Evolutionary conservation across 805 yeast genomes (phyloP), one percentile per base, ranked within the genome.

Genomic region (Wickerhamomyces silvicola): DNA sequence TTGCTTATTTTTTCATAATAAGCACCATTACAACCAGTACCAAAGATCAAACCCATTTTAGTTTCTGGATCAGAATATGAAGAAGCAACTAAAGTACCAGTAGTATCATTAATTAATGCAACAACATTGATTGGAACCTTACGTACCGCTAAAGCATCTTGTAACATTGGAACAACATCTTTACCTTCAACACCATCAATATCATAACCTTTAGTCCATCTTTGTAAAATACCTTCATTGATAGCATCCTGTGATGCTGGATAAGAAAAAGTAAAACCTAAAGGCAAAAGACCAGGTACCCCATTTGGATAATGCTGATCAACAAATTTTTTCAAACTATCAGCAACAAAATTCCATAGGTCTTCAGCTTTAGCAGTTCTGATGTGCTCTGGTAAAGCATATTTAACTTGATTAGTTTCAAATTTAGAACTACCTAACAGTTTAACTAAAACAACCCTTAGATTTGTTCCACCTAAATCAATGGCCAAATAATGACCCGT

Each of bases 191-290:
- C 96, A 38, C 81, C 85, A 38, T 74, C 81, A 48, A 90, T 86
- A 60, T 90, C 95, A 63, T 84, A 90, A 44, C 97, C 98, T 67
- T 90, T 90, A 42, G 97, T 90, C 97, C 97, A 90, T 61, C 90
- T 75, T 69, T 86, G 95, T 55, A 90, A 72, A 35, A 81, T 56
- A 59, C 97, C 98, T 46, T 72, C 68, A 67, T 85, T 81, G 59
- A 90, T 85, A 39, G 82, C 81, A 45, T 66, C 58, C 64, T 90
- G 98, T 25, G 81, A 66, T 25, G 84, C 82, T 39, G 97, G 97
- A 67, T 80, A 90, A 10, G 94, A 81, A 67, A 90, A 90, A 23
- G 97, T 90, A 74, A 90, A 90, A 30, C 98, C 97, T 52, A 90
- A 70, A 33, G 94, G 88, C 38, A 83, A 61, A 27, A 73, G 66